phyloP scores from a whole-genome alignment of 352 stramenopile species.

The Pythium diclinum region DNA sequence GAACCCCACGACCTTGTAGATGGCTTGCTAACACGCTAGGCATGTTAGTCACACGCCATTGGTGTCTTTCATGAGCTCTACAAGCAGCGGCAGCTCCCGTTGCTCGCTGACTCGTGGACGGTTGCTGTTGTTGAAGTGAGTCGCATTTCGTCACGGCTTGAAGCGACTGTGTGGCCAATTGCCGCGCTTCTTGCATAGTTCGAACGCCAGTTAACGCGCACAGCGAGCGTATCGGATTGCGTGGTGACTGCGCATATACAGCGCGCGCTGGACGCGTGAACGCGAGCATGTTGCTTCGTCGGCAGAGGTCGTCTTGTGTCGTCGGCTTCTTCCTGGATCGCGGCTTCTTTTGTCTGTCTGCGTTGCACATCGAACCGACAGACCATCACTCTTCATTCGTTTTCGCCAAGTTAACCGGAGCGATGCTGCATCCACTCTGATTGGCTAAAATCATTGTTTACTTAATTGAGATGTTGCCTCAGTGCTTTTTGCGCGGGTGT shows the following conservation, averaged over 20 bases:
- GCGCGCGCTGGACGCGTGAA: slow-evolving; percentile 1
- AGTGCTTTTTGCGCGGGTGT: not conserved
- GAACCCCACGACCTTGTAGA: not conserved
- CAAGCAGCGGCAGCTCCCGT: not conserved
- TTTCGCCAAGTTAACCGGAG: not conserved
- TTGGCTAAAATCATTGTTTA: slow-evolving; percentile 16
- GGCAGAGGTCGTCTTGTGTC: not conserved
- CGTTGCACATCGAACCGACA: not conserved
- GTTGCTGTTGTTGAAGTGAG: slow-evolving; percentile 2
- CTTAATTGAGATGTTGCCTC: slow-evolving; percentile 14
- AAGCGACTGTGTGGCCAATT: not conserved
- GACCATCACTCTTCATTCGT: not conserved
- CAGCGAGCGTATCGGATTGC: not conserved
- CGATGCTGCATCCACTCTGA: not conserved
- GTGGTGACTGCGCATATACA: not conserved
- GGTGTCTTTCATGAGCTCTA: not conserved
- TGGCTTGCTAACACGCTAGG: not conserved
- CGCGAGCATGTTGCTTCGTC: not conserved
- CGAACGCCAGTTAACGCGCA: not conserved
- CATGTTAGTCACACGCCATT: not conserved
- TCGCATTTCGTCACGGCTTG: not conserved
- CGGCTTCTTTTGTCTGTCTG: not conserved
- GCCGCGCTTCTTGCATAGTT: not conserved
- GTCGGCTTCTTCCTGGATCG: not conserved
- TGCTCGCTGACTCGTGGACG: not conserved